These are phyloP conservation scores for Carpinus fangiana DNA, from an alignment of 306 rosid species.

Conservation along the genomic window DNA sequence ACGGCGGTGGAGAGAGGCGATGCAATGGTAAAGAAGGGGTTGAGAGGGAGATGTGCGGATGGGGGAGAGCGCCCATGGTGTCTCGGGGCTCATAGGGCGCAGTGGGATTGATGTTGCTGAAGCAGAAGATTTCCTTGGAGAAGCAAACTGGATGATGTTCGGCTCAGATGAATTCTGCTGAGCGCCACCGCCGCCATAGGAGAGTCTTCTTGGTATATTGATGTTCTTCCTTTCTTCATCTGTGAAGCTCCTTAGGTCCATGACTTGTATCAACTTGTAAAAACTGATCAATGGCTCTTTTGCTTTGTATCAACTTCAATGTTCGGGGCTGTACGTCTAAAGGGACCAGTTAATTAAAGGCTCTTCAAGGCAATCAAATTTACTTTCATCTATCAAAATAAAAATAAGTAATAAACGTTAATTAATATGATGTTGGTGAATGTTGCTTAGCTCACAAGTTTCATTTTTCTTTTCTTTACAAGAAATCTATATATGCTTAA, in stretches of 20 bases:
- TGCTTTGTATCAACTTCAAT: too few relatives aligned
- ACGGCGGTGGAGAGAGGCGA: conserved; percentile 57
- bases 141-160: conserved; percentile 15
- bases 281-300: too few relatives aligned
- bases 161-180: conserved; percentile 25
- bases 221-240: conserved; percentile 43
- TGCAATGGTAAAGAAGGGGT: conserved; percentile 52
- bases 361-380: background rate
- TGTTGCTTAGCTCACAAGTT: too few relatives aligned
- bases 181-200: conserved; percentile 14
- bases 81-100: conserved; percentile 41
- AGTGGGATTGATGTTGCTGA: conserved; percentile 31
- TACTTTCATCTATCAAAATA: too few relatives aligned
- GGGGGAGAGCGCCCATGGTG: conserved; percentile 42
- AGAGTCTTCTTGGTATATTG: conserved; percentile 40
- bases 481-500: too few relatives aligned
- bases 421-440: too few relatives aligned
- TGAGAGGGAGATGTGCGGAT: conserved; percentile 35
- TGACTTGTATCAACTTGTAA: background rate
- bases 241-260: conserved; percentile 35
- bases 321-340: too few relatives aligned
- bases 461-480: too few relatives aligned
- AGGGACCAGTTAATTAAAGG: background rate
- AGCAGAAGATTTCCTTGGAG: conserved; percentile 34
- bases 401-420: too few relatives aligned